Conservation (phyloP, 1,284 basidiomycete species). For the Pseudozyma sp. region DNA sequence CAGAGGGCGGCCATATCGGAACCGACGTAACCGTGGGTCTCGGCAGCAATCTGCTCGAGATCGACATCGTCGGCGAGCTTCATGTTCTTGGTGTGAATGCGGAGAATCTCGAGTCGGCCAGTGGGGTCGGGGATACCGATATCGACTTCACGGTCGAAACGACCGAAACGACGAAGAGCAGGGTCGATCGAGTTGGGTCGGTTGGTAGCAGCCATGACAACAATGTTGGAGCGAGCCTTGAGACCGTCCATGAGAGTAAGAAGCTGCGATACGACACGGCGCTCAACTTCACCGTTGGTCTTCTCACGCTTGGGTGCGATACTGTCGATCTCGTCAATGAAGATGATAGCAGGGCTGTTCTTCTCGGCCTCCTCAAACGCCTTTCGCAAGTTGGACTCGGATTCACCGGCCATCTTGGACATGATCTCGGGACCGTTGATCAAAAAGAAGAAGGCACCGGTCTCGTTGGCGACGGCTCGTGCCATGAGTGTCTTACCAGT, state of each 20-base stretch:
- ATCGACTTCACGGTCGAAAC: constrained; percentile 98
- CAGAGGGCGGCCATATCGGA: constrained; percentile 96
- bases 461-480: constrained; percentile 98
- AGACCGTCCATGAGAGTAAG: constrained; percentile 98
- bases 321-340: constrained; percentile 99
- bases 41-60: constrained; percentile 94
- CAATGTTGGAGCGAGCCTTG: constrained; percentile 97
- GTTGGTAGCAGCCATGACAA: constrained; percentile 99
- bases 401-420: constrained; percentile 99
- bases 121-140: constrained; percentile 99
- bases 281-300: constrained; percentile 99
- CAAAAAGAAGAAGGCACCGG: constrained; percentile 99
- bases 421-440: constrained; percentile 99
- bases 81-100: constrained; percentile 99
- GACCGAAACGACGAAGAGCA: constrained; percentile 95
- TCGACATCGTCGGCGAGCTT: constrained; percentile 98
- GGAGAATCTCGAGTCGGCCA: constrained; percentile 95
- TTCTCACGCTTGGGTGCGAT: constrained; percentile 99
- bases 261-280: constrained; percentile 96
- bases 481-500: constrained; percentile 79
- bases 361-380: constrained; percentile 99
- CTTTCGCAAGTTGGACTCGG: constrained; percentile 95
- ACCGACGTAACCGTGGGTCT: constrained; percentile 99
- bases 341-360: constrained; percentile 99
- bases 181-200: constrained; percentile 99